Base-by-base conservation (phyloP, 345 rosid species). In the Firmiana major region DNA sequence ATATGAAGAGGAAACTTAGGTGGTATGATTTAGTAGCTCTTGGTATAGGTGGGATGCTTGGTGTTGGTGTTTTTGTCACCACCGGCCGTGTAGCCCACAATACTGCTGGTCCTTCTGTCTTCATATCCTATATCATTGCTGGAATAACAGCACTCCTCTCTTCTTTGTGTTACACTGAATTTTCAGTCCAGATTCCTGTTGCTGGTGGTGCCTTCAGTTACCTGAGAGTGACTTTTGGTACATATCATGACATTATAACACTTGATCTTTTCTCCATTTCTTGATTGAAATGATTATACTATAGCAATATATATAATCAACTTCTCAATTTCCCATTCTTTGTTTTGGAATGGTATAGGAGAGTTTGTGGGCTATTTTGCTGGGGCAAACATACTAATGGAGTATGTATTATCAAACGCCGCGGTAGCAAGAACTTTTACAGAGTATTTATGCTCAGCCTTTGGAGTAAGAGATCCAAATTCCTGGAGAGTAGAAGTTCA, bases 141-240 rank as follows among this genome's bases (percentile, higher is more conserved):
- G 97, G 90, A 36, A 82, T 91, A 70, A 87, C 98, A 54, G 97
- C 98, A 28, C 90, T 94, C 24, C 91, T 94, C 22, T 94, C 98
- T 57, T 89, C 97, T n/a, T 81, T 94, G 68, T 94, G 98, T 80
- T 94, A 94, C 89, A 87, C 95, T 40, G 97, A 94, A 82, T 94
- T 94, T 78, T 91, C 98, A 15, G 97, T 94, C 54, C 93, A 90
- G 77, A 88, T 94, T 82, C 98, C 98, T 6, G 97, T 91, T 26
- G 98, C 98, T 31, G 98, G 98, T 0, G 98, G 98, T 3, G 97
- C 98, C 81, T 94, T 94, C 81, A 92, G 98, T 80, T 94, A 92
- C 77, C 89, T 94, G 12, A 86, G 98, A 81, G 94, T 94, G 51
- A 94, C 98, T 68, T 94, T 92, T 81, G 98, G 98, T 94, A 90